Conservation (phyloP, 768 basidiomycete species). For the Cubamyces lactineus region DNA sequence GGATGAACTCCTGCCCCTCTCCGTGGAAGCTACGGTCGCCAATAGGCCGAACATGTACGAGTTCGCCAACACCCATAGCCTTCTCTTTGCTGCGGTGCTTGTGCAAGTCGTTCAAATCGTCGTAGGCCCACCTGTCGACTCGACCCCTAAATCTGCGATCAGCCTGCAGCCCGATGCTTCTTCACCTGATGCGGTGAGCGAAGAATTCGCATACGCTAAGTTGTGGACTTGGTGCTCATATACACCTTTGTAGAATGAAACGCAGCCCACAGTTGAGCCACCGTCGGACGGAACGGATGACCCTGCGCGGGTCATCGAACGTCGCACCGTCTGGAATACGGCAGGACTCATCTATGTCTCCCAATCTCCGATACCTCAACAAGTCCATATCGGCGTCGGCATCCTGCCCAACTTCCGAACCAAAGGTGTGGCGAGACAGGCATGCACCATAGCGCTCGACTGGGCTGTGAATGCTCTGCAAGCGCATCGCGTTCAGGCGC, state of each 20-base stretch:
- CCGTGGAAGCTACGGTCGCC: constrained; percentile 14
- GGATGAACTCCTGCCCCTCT: constrained; percentile 9
- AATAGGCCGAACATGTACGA: constrained; percentile 1
- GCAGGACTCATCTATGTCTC: constrained; percentile 30
- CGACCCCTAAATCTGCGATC: too few relatives aligned
- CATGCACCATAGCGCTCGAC: constrained; percentile 47
- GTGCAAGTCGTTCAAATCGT: not conserved
- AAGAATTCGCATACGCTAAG: too few relatives aligned
- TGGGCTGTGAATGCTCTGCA: constrained; percentile 49
- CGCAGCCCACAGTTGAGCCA: too few relatives aligned
- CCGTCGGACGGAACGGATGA: not conserved
- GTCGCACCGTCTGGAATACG: constrained; percentile 3
- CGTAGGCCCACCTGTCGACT: not conserved
- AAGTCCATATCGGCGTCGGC: constrained; percentile 61
- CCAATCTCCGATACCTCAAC: constrained; percentile 34
- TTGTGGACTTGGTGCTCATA: too few relatives aligned
- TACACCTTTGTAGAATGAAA: too few relatives aligned
- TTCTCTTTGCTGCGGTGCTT: constrained; percentile 22
- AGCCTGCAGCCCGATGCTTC: too few relatives aligned
- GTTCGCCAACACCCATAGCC: constrained; percentile 19
- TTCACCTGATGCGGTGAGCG: too few relatives aligned
- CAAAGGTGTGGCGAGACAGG: constrained; percentile 50
- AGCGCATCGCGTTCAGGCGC: constrained; percentile 56
- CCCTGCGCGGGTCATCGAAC: not conserved
- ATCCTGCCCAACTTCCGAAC: constrained; percentile 42